These are phyloP conservation scores for Prunus kanzakura DNA, from an alignment of 306 rosid genomes.

Conservation along the genomic window DNA sequence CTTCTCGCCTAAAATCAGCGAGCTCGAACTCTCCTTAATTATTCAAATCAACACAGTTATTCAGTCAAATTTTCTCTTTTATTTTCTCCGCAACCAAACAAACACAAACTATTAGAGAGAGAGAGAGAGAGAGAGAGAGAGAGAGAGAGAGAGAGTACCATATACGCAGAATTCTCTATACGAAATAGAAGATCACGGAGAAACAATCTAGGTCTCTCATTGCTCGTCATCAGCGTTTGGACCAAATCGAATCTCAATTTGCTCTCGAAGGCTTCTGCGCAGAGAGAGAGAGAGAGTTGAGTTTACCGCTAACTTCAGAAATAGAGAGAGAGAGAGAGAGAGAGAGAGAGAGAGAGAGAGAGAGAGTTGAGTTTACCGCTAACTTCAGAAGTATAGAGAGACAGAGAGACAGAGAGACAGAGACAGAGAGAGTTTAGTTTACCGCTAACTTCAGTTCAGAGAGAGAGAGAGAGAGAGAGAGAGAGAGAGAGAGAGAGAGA, in stretches of 20 bases:
- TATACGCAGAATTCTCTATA: not conserved
- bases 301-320: not conserved
- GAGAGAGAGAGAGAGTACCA: constrained; percentile 26
- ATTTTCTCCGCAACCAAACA: not conserved
- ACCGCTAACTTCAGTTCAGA: not conserved
- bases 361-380: no score
- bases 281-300: not conserved
- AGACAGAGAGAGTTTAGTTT: not conserved
- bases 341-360: not conserved
- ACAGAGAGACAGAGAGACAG: not conserved
- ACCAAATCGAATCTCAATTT: not conserved
- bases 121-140: no score
- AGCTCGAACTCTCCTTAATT: constrained; percentile 36
- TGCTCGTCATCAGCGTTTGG: not conserved
- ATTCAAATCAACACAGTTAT: not conserved
- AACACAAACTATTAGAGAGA: not conserved
- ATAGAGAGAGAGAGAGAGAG: no score
- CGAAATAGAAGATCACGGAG: not conserved
- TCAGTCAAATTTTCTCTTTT: not conserved
- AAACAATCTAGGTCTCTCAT: not conserved
- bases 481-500: not conserved
- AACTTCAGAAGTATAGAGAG: no score
- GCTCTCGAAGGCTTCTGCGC: not conserved
- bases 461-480: not conserved
- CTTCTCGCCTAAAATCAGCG: constrained; percentile 33